A percentile compares a stretch with the other conserved stretches of the same genome.
phyloP scores from a whole-genome alignment of 345 rosid species.

The Eucalyptus curtisii region DNA sequence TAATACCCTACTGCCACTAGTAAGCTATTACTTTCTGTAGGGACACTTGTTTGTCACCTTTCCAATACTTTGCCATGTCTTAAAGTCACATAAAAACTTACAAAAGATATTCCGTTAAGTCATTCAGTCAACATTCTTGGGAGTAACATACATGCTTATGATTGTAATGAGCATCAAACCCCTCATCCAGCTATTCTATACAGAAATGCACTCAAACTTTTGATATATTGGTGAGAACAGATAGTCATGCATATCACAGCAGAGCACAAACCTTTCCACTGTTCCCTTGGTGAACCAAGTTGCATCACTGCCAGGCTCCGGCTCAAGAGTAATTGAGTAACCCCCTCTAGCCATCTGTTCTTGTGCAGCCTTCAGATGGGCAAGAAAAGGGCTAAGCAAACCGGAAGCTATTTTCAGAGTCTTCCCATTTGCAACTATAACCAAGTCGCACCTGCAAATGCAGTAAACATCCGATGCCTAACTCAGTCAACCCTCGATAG shows the following conservation, averaged over 20 bases:
- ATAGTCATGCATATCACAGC: background rate
- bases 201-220: background rate
- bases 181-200: background rate
- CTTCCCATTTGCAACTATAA: constrained; percentile 71
- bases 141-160: background rate
- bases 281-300: constrained; percentile 87
- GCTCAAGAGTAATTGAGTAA: constrained; percentile 78
- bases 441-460: constrained; percentile 70
- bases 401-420: constrained; percentile 85
- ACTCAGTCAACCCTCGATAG: background rate
- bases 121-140: background rate
- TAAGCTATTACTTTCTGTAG: background rate
- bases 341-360: constrained; percentile 86
- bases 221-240: background rate
- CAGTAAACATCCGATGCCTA: background rate
- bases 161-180: background rate
- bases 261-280: constrained; percentile 47
- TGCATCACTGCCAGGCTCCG: constrained; percentile 34
- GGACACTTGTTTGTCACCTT: background rate
- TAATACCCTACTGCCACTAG: background rate
- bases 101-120: background rate
- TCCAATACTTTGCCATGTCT: background rate
- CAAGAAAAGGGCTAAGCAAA: constrained; percentile 75
- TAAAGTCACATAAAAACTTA: background rate
- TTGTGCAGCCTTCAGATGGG: constrained; percentile 77